Conservation (phyloP, 2,329 filamentous ascomycete genomes). For the Fusarium papillatum region DNA sequence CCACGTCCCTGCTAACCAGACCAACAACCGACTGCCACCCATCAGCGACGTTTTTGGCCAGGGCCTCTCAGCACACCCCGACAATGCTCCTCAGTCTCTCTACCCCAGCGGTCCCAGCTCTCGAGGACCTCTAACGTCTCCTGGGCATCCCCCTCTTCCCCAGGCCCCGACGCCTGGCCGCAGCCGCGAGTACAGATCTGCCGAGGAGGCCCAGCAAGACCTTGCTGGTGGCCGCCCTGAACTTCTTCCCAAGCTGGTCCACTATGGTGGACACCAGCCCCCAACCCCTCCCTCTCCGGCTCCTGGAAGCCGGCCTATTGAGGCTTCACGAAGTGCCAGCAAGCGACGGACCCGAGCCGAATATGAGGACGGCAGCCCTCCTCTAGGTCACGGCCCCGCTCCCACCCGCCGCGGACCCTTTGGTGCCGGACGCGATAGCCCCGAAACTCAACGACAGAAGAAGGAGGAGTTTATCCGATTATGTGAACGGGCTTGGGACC, state of each 20-base stretch:
- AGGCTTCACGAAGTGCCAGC: slow-evolving; percentile 70
- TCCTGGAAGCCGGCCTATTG: slow-evolving; percentile 61
- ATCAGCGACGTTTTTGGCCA: slow-evolving; percentile 96
- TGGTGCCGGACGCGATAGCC: slow-evolving; percentile 85
- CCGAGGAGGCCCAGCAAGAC: slow-evolving; percentile 94
- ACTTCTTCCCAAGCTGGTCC: slow-evolving; percentile 91
- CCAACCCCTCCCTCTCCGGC: slow-evolving; percentile 90
- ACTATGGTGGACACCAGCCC: slow-evolving; percentile 94
- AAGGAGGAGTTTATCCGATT: slow-evolving; percentile 92
- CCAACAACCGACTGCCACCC: slow-evolving; percentile 90
- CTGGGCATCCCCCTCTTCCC: slow-evolving; percentile 75
- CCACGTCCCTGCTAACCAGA: slow-evolving; percentile 89
- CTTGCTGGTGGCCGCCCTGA: slow-evolving; percentile 94
- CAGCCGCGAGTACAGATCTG: slow-evolving; percentile 91
- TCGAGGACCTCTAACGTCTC: slow-evolving; percentile 81
- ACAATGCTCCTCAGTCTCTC: slow-evolving; percentile 63
- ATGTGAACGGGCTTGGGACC: slow-evolving; percentile 93
- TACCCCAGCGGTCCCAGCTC: slow-evolving; percentile 74
- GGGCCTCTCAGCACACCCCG: slow-evolving; percentile 73
- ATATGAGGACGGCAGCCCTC: slow-evolving; percentile 94
- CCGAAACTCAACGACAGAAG: slow-evolving; percentile 87
- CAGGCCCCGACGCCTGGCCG: slow-evolving; percentile 70
- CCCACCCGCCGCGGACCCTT: slow-evolving; percentile 77
- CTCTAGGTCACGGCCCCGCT: slow-evolving; percentile 81
- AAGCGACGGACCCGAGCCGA: slow-evolving; percentile 87